Percentiles rank a stretch among this genome's conserved stretches.
These are phyloP conservation scores for Pseudognaphalium luteoalbum DNA, from an alignment of 129 eudicot species.

Conservation along the genomic window DNA sequence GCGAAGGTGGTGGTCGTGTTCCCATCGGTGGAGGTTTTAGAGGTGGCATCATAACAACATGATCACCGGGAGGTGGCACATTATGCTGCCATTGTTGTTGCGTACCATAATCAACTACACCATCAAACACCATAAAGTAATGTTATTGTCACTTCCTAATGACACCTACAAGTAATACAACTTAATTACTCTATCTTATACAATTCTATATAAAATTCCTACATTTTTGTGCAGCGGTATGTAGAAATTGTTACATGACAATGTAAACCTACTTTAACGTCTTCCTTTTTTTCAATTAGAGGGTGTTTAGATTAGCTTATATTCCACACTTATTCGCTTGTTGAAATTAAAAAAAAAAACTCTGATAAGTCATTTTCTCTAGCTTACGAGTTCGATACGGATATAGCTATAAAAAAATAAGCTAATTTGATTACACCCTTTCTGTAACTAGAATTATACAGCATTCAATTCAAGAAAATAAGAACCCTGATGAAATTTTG, in stretches of 20 bases:
- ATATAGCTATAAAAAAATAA: too few species aligned
- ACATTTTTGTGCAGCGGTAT: not conserved
- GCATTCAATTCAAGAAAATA: too few species aligned
- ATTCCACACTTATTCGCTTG: too few species aligned
- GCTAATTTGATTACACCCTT: not conserved
- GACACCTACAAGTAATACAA: not conserved
- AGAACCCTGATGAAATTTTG: constrained; percentile 3
- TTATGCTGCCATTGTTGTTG: constrained; percentile 36
- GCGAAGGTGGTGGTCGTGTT: constrained; percentile 31
- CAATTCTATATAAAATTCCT: not conserved
- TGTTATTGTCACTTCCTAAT: not conserved
- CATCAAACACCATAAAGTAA: constrained; percentile 8
- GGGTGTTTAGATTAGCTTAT: too few species aligned
- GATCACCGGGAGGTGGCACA: constrained; percentile 34
- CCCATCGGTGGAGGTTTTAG: constrained; percentile 29
- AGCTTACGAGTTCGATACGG: too few species aligned
- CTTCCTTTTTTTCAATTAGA: not conserved
- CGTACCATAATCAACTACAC: constrained; percentile 25
- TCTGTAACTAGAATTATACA: too few species aligned
- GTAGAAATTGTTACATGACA: not conserved
- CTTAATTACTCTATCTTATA: not conserved
- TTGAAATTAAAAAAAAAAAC: too few species aligned
- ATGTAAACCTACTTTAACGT: not conserved
- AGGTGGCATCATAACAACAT: constrained; percentile 29
- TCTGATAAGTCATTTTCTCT: too few species aligned